Evolutionary conservation across 176 grass and related monocot genomes (phyloP).

Genomic region (Cenchrus fungigraminus): DNA sequence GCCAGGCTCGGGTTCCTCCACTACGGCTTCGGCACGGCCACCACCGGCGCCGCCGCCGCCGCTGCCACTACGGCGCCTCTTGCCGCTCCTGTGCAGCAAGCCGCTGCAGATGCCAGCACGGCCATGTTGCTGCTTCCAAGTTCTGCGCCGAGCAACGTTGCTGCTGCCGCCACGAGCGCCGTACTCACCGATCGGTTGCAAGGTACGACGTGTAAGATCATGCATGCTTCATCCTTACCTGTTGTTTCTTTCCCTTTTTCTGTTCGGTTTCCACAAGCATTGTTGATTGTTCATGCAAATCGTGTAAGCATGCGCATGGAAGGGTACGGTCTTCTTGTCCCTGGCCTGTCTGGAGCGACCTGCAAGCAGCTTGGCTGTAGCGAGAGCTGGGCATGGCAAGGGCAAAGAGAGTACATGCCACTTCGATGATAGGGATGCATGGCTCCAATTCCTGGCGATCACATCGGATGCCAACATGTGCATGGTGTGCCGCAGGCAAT

Average conservation of each 20-base stretch:
- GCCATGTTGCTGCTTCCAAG: conserved; percentile 22
- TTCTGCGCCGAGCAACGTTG: conserved; percentile 15
- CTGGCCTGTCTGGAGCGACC: conserved; percentile 34
- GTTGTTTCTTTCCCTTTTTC: conserved; percentile 14
- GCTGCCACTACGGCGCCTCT: neutral
- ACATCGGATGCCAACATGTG: conserved; percentile 29
- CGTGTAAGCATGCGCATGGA: conserved; percentile 34
- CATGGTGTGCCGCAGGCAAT: conserved; percentile 44
- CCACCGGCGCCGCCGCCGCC: neutral
- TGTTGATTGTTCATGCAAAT: conserved; percentile 11
- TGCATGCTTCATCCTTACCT: neutral
- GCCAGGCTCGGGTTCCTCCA: conserved; percentile 52
- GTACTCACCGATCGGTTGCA: conserved; percentile 53
- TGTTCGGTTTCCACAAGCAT: conserved; percentile 14
- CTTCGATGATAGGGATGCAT: conserved; percentile 31
- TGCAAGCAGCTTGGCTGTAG: conserved; percentile 45
- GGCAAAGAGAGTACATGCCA: conserved; percentile 40
- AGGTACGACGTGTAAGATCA: conserved; percentile 54
- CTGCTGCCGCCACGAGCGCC: conserved; percentile 21
- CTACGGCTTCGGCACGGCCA: conserved; percentile 33
- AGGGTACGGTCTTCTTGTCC: conserved; percentile 6
- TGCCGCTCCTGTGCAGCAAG: conserved; percentile 22
- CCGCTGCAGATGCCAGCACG: neutral
- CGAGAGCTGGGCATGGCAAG: conserved; percentile 36
- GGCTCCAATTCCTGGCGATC: conserved; percentile 30